Percentiles rank a stretch among this genome's conserved stretches.
These are phyloP conservation scores for Colletotrichum orbiculare DNA, from an alignment of 2,329 filamentous ascomycete genomes.

Conservation along the genomic window DNA sequence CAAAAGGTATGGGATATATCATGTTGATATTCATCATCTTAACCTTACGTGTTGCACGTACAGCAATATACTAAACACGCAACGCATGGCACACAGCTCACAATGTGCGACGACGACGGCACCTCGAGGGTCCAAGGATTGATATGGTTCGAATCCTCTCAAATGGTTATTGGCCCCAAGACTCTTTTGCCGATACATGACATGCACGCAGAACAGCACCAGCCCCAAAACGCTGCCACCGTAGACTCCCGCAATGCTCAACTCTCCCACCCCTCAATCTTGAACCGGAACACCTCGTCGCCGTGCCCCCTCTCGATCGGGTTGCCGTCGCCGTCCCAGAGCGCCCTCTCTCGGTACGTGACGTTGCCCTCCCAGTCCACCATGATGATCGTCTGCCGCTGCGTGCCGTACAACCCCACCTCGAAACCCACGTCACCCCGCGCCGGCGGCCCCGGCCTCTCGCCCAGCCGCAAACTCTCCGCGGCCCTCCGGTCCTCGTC, in stretches of 20 bases:
- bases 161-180: too few species aligned
- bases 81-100: too few species aligned
- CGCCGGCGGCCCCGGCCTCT: conserved; percentile 44
- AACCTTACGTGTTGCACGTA: too few species aligned
- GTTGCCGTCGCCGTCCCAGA: conserved; percentile 70
- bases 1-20: too few species aligned
- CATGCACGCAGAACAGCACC: too few species aligned
- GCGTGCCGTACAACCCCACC: conserved; percentile 72
- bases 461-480: conserved; percentile 44
- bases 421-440: conserved; percentile 56
- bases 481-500: conserved; percentile 48
- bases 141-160: too few species aligned
- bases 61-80: too few species aligned
- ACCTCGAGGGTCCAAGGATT: too few species aligned
- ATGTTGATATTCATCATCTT: too few species aligned
- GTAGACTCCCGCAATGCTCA: background rate
- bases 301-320: conserved; percentile 63
- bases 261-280: conserved; percentile 64
- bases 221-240: too few species aligned
- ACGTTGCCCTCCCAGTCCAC: conserved; percentile 73
- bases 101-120: too few species aligned
- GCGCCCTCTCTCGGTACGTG: conserved; percentile 67
- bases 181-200: too few species aligned
- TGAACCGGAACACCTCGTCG: conserved; percentile 66
- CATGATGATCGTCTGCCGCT: conserved; percentile 71